A percentile compares a stretch with the other conserved stretches of the same genome.
Conservation (phyloP, 2,329 filamentous ascomycete species). For the Fusarium protoensiforme region DNA sequence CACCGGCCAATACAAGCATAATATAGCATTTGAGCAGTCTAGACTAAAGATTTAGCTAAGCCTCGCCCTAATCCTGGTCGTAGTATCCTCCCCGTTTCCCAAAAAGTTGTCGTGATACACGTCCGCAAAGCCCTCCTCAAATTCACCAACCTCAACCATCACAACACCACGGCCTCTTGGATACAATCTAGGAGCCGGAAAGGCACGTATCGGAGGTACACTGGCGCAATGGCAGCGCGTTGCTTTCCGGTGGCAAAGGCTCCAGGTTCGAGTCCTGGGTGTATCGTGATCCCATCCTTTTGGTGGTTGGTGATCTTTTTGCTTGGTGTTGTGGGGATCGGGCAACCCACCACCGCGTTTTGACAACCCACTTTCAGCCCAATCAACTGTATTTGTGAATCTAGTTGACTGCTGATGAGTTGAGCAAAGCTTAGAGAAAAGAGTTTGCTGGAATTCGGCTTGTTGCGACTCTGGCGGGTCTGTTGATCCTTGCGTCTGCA, state of each 20-base stretch:
- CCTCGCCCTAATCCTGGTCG: background rate
- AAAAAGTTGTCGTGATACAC: background rate
- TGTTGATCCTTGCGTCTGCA: background rate
- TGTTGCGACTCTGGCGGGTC: background rate
- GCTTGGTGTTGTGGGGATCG: background rate
- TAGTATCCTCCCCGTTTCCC: background rate
- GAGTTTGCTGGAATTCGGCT: background rate
- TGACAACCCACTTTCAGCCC: background rate
- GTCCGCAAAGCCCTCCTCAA: background rate
- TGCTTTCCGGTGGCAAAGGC: conserved; percentile 50
- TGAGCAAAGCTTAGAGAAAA: background rate
- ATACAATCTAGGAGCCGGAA: background rate
- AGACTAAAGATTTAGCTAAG: background rate
- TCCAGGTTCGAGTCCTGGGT: conserved; percentile 51
- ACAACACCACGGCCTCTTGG: background rate
- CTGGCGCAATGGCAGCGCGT: conserved; percentile 44
- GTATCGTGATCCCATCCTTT: conserved; percentile 23
- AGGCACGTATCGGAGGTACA: background rate
- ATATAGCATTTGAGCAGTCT: background rate
- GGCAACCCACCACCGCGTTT: background rate
- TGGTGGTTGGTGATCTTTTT: background rate
- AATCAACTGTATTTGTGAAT: background rate
- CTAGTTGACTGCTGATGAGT: background rate
- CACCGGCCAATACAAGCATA: background rate
- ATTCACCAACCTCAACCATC: background rate